Evolutionary conservation across 1,284 basidiomycete genomes (phyloP), one percentile per base, ranked within the genome.

Genomic region (Tetrapyrgos nigripes): DNA sequence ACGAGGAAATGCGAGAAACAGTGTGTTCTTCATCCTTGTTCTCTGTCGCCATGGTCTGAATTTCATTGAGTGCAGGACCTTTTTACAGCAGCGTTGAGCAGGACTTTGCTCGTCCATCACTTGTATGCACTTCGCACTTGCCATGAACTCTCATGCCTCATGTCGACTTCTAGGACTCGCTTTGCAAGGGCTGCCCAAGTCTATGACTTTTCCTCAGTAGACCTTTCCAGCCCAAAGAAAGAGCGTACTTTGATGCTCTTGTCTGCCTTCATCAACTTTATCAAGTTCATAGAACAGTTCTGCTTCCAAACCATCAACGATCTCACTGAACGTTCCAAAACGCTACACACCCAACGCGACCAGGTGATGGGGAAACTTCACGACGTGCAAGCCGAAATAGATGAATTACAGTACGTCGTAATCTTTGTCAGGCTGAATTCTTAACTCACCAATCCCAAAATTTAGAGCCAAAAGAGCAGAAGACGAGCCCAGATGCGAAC

Each of bases 211-310:
- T 87, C 81, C 61, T 78, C 91, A 51, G 83, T 82, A 62, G 95
- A 97, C 66, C 72, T 97, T 9, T 80, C 82, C 50, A 80, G 81
- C 48, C 94, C 94, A 1, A 89, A 92, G 26, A 77, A 86, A 21
- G 81, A 86, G 31, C 85, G 94, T 24, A 91, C 93, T 0, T 79
- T 88, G 14, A 79, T 83, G 50, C 80, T 92, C 45, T 81, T 97
- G 58, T 93, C 92, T 40, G 94, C 91, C 0, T 90, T 97, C 62
- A 90, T 96, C 79, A 97, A 97, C 75, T 94, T 96, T 73, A 86
- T 94, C 70, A 94, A 94, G 73, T 97, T 96, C 72, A 88, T 87
- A 27, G 87, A 91, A 63, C 89, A 93, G 64, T 77, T 75, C 58
- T 88, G 88, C 63, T 80, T 82, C 37, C 72, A 80, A 1, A 85